Evolutionary conservation across 306 rosid genomes (phyloP).

Genomic region (Arachis stenosperma): DNA sequence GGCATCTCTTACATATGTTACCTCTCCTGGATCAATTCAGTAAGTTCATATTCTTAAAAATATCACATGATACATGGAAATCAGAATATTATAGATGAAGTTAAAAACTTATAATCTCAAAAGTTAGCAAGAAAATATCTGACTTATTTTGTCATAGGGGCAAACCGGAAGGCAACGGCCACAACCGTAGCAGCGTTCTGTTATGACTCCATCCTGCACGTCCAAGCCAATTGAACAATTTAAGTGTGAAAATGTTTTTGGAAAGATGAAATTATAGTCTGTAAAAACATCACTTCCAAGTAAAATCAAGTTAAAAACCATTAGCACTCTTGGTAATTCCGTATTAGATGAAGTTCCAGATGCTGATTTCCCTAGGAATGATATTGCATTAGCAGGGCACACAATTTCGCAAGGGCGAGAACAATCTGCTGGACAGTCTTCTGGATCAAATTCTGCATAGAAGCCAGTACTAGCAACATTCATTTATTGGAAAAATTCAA

Average conservation of each 20-base stretch:
- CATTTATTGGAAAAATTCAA: not conserved
- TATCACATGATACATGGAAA: not conserved
- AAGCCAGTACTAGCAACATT: conserved; percentile 20
- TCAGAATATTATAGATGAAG: conserved; percentile 19
- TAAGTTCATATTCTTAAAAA: conserved; percentile 19
- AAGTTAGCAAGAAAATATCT: conserved; percentile 27
- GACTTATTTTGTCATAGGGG: conserved; percentile 92
- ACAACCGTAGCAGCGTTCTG: conserved; percentile 95
- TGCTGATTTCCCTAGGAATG: conserved; percentile 47
- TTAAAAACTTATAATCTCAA: conserved; percentile 22
- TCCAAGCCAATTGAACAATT: conserved; percentile 24
- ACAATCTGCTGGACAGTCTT: conserved; percentile 85
- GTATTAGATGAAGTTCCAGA: conserved; percentile 40
- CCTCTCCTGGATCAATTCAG: conserved; percentile 54
- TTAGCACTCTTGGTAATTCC: conserved; percentile 35
- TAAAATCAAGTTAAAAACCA: conserved; percentile 41
- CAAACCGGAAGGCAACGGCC: conserved; percentile 96
- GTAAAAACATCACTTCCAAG: not conserved
- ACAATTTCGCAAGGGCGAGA: conserved; percentile 76
- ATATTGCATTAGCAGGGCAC: conserved; percentile 94
- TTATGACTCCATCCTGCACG: conserved; percentile 81
- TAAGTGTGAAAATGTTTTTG: not conserved
- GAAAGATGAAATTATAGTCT: not conserved
- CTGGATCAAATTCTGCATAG: conserved; percentile 83
- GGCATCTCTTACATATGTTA: conserved; percentile 74